Base-by-base conservation (phyloP, 768 basidiomycete species). In the Tephrocybe sp. region DNA sequence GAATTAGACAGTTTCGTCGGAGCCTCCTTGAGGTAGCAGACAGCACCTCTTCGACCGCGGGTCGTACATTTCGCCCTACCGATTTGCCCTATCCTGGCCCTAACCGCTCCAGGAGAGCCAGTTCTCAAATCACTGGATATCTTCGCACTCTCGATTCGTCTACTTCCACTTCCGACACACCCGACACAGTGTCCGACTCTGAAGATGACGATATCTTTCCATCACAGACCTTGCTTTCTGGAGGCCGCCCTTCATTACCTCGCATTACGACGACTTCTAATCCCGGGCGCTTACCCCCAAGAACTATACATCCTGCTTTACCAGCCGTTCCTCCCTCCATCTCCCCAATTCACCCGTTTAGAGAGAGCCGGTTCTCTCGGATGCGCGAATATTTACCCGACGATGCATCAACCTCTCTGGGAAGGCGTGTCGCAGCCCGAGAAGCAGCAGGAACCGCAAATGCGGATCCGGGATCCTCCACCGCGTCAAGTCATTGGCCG, bases 1-100 rank as follows among this genome's bases (percentile, higher is more conserved):
- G 79, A 40, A 78, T 84, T 60, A 73, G 75, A 43, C 76, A 78
- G 63, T 74, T 83, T 44, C 75, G 82, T 52, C 74, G 73, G 25
- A 80, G 71, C 55, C 71, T 85, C 30, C 65, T 75, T 45, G 70
- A 72, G 52, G 65, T 81, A 15, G 65, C 73, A 6, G 72, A 73
- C n/a, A 62, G 64, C n/a, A 41, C 68, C 17, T 62, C 69, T 54
- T 55, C 69, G 26, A 20, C 45, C 23, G 24, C 38, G 36, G 54
- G 55, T 6, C 21, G 12, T 6, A 52, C 28, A 26, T 30, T 12
- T 30, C 57, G 47, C 21, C n/a, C 46, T 32, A 41, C 33, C 15
- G 51, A 44, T 9, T 4, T 18, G 58, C 62, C 60, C 55, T 63
- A 66, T 53, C 65, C 79, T 53, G 70, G 72, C 44, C 73, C 75